Evolutionary conservation across 306 rosid genomes (phyloP), one percentile per base, ranked within the genome.

Genomic region (Begonia fuchsioides): DNA sequence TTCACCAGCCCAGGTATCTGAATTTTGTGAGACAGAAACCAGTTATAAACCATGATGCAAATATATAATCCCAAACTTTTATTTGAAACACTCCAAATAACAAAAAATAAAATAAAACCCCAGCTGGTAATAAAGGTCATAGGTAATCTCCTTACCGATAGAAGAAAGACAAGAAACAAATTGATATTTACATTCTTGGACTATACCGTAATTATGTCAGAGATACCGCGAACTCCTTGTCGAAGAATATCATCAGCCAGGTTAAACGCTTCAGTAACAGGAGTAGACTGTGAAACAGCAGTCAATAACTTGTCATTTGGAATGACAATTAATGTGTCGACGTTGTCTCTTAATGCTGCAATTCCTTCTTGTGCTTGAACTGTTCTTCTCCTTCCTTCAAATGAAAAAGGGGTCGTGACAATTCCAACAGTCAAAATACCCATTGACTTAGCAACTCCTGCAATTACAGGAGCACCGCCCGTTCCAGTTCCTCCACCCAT

Each of bases 401-500:
- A 90, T 57, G 98, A 81, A 61, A 90, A 90, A 41, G 98, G 95
- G 38, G 98, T 90, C 9, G 98, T 90, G 67, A 90, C 98, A 51
- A 90, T 80, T 43, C 98, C 98, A 65, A 90, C 98, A 17, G 98
- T 90, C 71, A 90, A 57, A 70, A 90, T 84, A 49, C 98, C 98
- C 95, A 90, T 74, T 32, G 98, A 75, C 80, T 90, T 90, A 55
- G 98, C 94, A 59, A 77, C 67, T 52, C 95, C 93, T 35, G 98
- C 98, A 67, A 85, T 86, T 55, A 90, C 67, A 49, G 98, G 98
- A 62, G 95, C 98, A 53, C 85, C 98, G 38, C 98, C 98, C 46
- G 98, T 90, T 57, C 98, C 98, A 32, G 98, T 90, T 64, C 98
- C 98, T 68, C 98, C 98, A 49, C 98, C 98, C 98, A 90, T 90